Evolutionary conservation across 257 asterid genomes (phyloP).

Genomic region (Forsythia viridissima): DNA sequence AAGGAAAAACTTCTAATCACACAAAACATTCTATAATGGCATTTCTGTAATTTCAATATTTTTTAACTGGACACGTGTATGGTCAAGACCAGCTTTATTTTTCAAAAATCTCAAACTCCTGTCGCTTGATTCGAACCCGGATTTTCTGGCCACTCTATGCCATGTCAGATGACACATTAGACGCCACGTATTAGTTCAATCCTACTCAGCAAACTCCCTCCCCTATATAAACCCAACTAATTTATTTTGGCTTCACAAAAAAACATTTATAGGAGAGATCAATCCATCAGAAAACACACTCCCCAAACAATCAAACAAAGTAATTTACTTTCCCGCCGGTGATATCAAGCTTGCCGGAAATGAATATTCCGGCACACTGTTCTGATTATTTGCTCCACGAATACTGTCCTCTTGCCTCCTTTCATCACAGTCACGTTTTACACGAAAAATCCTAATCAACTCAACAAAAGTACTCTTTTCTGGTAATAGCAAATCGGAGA

Average conservation of each 20-base stretch:
- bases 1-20: too few relatives aligned
- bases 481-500: not conserved
- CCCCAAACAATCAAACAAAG: slow-evolving; percentile 14
- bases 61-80: not conserved
- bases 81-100: not conserved
- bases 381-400: slow-evolving; percentile 24
- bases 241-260: not conserved
- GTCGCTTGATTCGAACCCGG: not conserved
- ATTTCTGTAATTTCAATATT: too few relatives aligned
- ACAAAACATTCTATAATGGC: too few relatives aligned
- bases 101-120: not conserved
- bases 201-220: slow-evolving; percentile 40
- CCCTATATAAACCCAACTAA: slow-evolving; percentile 38
- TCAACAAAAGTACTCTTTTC: not conserved
- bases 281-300: not conserved
- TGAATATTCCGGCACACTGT: slow-evolving; percentile 43
- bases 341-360: slow-evolving; percentile 49
- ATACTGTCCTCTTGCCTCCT: slow-evolving; percentile 43
- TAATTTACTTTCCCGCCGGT: slow-evolving; percentile 23
- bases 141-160: not conserved
- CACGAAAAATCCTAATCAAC: slow-evolving; percentile 50
- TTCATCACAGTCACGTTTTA: slow-evolving; percentile 69
- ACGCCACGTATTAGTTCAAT: slow-evolving; percentile 39
- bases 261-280: not conserved
- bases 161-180: not conserved